Conservation (phyloP, 78 protist species). For the Emiliania huxleyi region DNA sequence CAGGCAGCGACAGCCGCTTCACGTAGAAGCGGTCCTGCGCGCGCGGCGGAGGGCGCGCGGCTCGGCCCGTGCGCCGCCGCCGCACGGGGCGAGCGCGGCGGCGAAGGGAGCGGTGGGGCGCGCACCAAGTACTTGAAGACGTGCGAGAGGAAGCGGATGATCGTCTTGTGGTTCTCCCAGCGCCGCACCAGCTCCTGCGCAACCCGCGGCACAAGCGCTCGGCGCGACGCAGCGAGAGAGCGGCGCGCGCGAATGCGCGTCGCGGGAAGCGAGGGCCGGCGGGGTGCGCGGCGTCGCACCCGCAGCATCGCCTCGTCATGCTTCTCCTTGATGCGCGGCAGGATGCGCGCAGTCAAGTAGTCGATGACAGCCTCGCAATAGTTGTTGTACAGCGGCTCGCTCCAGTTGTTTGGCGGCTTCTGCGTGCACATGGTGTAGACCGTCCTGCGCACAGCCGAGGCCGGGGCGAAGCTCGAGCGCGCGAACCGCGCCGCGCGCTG, state of each 20-base stretch:
- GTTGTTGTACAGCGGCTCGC: conserved; percentile 29
- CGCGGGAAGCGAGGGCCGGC: too few species aligned
- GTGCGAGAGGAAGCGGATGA: conserved; percentile 31
- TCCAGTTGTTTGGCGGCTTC: conserved; percentile 21
- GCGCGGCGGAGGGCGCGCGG: too few species aligned
- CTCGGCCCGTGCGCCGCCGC: too few species aligned
- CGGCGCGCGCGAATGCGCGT: too few species aligned
- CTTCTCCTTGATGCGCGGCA: conserved; percentile 41
- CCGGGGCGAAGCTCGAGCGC: not conserved
- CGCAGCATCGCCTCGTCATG: conserved; percentile 37
- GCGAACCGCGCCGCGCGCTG: too few species aligned
- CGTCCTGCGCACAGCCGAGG: not conserved
- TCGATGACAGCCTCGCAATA: conserved; percentile 13
- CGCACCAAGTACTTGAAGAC: conserved; percentile 42
- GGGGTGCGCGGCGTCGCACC: not conserved
- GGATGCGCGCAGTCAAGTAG: not conserved
- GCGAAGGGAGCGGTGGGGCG: not conserved
- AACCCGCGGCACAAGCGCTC: not conserved
- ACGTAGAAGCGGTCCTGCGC: conserved; percentile 52
- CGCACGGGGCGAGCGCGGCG: too few species aligned
- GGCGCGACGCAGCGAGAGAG: too few species aligned
- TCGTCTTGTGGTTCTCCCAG: conserved; percentile 53
- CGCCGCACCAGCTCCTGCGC: conserved; percentile 42
- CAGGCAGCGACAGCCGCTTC: conserved; percentile 13
- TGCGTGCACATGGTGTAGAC: conserved; percentile 24